Conservation (phyloP, 2,329 filamentous ascomycete genomes). For the Aspergillus proliferans region DNA sequence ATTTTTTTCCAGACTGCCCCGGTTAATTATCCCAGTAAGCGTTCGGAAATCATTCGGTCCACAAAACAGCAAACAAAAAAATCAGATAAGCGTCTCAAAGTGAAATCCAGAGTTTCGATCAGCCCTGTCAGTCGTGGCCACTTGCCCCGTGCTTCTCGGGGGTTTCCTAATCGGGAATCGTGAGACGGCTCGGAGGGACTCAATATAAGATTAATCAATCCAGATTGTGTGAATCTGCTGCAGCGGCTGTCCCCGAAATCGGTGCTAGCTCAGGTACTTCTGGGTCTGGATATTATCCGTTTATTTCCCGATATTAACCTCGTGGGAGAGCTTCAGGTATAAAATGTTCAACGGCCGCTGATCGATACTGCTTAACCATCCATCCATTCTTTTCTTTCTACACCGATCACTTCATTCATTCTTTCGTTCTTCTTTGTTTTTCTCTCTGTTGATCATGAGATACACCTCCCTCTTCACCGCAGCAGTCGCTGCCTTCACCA, state of each 20-base stretch:
- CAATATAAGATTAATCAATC: neutral
- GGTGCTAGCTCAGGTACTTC: neutral
- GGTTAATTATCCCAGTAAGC: neutral
- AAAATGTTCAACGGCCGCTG: neutral
- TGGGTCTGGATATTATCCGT: neutral
- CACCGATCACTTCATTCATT: neutral
- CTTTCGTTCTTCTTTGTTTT: constrained; percentile 2
- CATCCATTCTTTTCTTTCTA: constrained; percentile 2
- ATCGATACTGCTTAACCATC: neutral
- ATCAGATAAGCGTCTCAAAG: neutral
- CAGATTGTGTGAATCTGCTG: neutral
- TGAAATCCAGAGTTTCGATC: neutral
- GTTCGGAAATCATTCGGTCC: neutral
- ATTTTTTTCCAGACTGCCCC: too few relatives aligned
- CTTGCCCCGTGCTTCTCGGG: neutral
- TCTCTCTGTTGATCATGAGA: constrained; percentile 12
- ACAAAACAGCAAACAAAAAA: neutral
- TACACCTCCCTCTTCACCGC: constrained; percentile 10
- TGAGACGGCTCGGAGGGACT: neutral
- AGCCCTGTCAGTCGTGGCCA: neutral
- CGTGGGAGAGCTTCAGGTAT: neutral
- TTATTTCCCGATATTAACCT: neutral
- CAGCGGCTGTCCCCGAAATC: neutral
- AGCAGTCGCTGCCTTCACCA: constrained; percentile 12
- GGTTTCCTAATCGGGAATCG: neutral